These are phyloP conservation scores for Corylus avellana DNA, from an alignment of 306 rosid species.

Conservation along the genomic window DNA sequence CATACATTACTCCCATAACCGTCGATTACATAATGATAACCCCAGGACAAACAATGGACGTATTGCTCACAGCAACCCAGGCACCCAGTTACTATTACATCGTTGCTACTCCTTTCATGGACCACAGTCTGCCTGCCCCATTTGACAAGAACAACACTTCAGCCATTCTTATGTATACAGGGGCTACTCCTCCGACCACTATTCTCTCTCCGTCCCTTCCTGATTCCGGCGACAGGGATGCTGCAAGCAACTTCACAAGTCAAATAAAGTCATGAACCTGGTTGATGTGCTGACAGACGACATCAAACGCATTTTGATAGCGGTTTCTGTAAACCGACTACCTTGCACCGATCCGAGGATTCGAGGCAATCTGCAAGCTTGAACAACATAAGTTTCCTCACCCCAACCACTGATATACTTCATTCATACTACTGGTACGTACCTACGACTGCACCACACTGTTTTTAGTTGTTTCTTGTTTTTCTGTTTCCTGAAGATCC, in stretches of 20 bases:
- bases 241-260: conserved; percentile 22
- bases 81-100: too few species aligned
- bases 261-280: conserved; percentile 31
- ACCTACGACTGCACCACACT: too few species aligned
- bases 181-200: conserved; percentile 5
- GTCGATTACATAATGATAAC: too few species aligned
- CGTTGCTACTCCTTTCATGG: too few species aligned
- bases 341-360: conserved; percentile 23
- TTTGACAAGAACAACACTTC: too few species aligned
- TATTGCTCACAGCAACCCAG: too few species aligned
- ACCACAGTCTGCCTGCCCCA: too few species aligned
- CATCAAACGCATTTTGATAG: conserved; percentile 11
- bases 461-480: background rate
- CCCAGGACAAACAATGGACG: too few species aligned
- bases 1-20: too few species aligned
- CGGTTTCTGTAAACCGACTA: conserved; percentile 25
- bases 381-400: conserved; percentile 40
- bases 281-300: conserved; percentile 24
- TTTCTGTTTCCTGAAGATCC: too few species aligned
- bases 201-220: conserved; percentile 31
- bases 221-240: background rate
- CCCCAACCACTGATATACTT: conserved; percentile 25
- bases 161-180: too few species aligned
- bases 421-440: conserved; percentile 39
- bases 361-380: conserved; percentile 31